Evolutionary conservation across 2,329 filamentous ascomycete species (phyloP).

Genomic region (Fusarium armeniacum): DNA sequence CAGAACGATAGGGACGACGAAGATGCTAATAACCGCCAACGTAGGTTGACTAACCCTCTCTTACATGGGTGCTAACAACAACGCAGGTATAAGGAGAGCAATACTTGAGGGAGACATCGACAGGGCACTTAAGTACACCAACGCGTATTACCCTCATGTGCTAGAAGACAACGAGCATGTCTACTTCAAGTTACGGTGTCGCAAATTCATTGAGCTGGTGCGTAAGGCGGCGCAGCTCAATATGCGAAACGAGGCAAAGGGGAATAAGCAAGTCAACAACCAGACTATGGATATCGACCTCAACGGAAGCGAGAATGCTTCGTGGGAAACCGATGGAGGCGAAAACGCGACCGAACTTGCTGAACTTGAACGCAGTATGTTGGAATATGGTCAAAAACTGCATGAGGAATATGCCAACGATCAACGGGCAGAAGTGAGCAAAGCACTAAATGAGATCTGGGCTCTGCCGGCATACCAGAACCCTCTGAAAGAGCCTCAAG

Average conservation of each 20-base stretch:
- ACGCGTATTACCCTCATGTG: constrained; percentile 83
- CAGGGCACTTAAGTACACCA: constrained; percentile 84
- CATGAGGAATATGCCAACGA: constrained; percentile 83
- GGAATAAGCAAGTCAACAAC: constrained; percentile 58
- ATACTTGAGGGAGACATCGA: constrained; percentile 95
- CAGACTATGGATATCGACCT: constrained; percentile 71
- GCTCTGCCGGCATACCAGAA: constrained; percentile 89
- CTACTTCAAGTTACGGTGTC: constrained; percentile 87
- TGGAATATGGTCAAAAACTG: constrained; percentile 84
- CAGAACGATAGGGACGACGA: constrained; percentile 83
- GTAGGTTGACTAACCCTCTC: constrained; percentile 63
- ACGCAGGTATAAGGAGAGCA: constrained; percentile 83
- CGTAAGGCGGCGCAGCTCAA: constrained; percentile 77
- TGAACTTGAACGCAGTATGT: constrained; percentile 74
- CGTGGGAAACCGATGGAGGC: constrained; percentile 65
- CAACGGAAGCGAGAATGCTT: constrained; percentile 59
- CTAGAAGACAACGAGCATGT: constrained; percentile 85
- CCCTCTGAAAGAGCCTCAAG: constrained; percentile 78
- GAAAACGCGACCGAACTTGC: constrained; percentile 54
- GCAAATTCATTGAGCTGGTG: constrained; percentile 97
- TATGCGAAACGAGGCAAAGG: constrained; percentile 61
- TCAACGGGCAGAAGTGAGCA: constrained; percentile 76
- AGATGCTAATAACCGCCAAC: constrained; percentile 87
- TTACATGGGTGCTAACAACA: constrained; percentile 31
- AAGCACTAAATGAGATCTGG: constrained; percentile 86